These are phyloP conservation scores for Marasmius sp. DNA, from an alignment of 1,284 basidiomycete species.

Conservation along the genomic window DNA sequence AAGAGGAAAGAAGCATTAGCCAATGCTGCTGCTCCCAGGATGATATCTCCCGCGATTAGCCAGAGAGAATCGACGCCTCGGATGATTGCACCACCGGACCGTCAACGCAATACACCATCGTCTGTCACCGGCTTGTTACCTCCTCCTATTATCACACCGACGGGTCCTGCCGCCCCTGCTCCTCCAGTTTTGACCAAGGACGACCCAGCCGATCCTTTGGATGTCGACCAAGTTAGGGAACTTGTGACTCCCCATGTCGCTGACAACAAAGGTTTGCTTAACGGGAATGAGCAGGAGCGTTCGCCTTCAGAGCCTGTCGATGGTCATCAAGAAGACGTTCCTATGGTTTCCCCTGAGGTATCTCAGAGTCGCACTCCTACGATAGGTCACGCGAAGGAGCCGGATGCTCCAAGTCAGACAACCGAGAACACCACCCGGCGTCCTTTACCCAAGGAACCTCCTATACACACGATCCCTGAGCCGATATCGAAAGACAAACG, in stretches of 20 bases:
- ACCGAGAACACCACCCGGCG: background rate
- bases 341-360: too few species aligned
- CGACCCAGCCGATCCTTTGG: background rate
- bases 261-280: too few species aligned
- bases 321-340: too few species aligned
- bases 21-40: constrained; percentile 15
- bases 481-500: background rate
- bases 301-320: too few species aligned
- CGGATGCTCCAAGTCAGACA: too few species aligned
- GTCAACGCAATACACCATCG: background rate
- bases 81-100: background rate
- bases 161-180: background rate
- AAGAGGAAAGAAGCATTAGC: constrained; percentile 5
- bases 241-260: background rate
- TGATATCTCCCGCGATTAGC: constrained; percentile 23
- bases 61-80: background rate
- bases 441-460: background rate
- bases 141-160: background rate
- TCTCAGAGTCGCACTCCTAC: too few species aligned
- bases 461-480: background rate
- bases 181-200: background rate
- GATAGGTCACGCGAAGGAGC: too few species aligned
- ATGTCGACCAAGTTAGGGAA: background rate
- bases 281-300: too few species aligned
- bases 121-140: background rate